Evolutionary conservation across 352 stramenopile species (phyloP), one percentile per base, ranked within the genome.

Genomic region (Phytophthora megakarya): DNA sequence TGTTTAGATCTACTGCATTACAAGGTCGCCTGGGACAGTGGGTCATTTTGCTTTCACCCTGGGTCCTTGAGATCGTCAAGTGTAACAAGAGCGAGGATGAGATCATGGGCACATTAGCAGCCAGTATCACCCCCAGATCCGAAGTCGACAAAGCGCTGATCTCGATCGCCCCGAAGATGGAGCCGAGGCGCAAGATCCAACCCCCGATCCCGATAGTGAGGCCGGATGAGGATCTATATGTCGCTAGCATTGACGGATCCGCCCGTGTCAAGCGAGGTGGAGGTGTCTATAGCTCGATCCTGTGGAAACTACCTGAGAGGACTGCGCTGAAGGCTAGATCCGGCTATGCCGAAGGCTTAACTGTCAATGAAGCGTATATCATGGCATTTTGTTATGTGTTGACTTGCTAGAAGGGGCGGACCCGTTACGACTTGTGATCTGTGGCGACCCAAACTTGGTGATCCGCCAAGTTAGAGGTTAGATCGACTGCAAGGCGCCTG

Each of bases 291-390:
- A 62, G 43, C 10, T 32, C 43, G 5, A 35, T 67, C 2, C 4
- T 68, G 0, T 66, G 61, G 67, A 47, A 55, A 6, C 11, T 58
- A 1, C 56, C 61, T 0, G 61, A 30, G 0, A 66, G 65, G 65
- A 13, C 45, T 3, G 30, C 66, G 1, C 11, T 60, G 0, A 19
- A 45, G 2, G 57, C 65, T 0, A 26, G 25, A 5, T 61, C 56
- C 0, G 47, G 5, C 0, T 66, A 56, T 30, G 28, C 30, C 0
- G 0, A 15, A 1, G 45, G 61, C 5, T 21, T 60, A 0, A 70
- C 67, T 4, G 67, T 75, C 3, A 75, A 71, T 7, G 61, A 75
- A 16, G 56, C 61, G 61, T 65, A 19, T 73, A 73, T 21, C 33
- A 23, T 5, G 53, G 61, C 3, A 11, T 70, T 1, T 10, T 70